phyloP scores from a whole-genome alignment of 345 rosid species.

The Tarenaya hassleriana region DNA sequence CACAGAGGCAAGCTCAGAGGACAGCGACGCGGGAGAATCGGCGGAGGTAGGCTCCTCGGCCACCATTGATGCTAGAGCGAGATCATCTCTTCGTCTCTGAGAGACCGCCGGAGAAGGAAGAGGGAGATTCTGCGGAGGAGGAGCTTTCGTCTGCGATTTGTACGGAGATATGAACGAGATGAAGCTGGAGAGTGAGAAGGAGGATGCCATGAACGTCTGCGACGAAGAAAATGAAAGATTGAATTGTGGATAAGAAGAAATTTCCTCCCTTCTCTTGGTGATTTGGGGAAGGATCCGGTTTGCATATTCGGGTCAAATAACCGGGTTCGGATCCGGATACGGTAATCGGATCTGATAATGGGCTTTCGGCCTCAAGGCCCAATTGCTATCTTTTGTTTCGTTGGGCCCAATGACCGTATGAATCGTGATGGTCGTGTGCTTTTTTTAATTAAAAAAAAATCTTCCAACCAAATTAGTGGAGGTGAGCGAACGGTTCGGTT shows the following conservation, averaged over 20 bases:
- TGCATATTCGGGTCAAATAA: slow-evolving; percentile 3
- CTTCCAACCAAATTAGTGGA: no score
- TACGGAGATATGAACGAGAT: slow-evolving; percentile 55
- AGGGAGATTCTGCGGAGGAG: slow-evolving; percentile 26
- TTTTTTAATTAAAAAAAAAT: no score
- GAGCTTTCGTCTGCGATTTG: slow-evolving; percentile 33
- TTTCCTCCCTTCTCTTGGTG: slow-evolving; percentile 3
- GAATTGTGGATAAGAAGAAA: background rate
- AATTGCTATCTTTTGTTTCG: no score
- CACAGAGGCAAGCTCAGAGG: slow-evolving; percentile 50
- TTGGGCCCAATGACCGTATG: no score
- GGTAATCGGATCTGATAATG: no score
- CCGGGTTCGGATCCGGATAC: background rate
- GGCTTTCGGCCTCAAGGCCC: no score
- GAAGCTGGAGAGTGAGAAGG: slow-evolving; percentile 42
- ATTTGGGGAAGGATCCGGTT: no score
- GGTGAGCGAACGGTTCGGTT: no score
- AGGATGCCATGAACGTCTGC: slow-evolving; percentile 45
- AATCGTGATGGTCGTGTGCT: no score
- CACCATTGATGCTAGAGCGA: slow-evolving; percentile 23
- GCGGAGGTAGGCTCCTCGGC: slow-evolving; percentile 25
- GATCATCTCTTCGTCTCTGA: slow-evolving; percentile 30
- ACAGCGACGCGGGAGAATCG: slow-evolving; percentile 13
- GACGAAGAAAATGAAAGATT: no score
- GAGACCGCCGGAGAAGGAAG: slow-evolving; percentile 22